Percentiles rank a stretch among this genome's conserved stretches.
Conservation (phyloP, 805 yeast species). For the Candida easanensis region DNA sequence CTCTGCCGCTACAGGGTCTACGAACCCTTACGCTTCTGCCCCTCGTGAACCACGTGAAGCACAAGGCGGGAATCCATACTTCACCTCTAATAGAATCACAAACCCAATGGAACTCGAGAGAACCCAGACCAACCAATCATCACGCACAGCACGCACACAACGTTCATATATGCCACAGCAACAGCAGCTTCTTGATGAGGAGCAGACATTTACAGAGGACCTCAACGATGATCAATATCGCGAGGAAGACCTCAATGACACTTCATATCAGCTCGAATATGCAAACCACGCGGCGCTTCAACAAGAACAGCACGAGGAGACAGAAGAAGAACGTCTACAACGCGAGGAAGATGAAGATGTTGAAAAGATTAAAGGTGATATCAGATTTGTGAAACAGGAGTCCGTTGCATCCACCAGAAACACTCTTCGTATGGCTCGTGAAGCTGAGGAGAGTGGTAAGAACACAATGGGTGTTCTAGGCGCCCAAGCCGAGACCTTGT, state of each 20-base stretch:
- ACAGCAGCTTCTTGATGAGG: conserved; percentile 7
- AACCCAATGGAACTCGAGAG: conserved; percentile 2
- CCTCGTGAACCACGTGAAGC: too few relatives aligned
- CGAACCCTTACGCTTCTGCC: too few relatives aligned
- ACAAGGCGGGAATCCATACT: too few relatives aligned
- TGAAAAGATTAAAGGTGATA: conserved; percentile 79
- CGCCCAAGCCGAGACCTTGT: conserved; percentile 84
- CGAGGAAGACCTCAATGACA: conserved; percentile 32
- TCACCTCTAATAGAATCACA: conserved; percentile 4
- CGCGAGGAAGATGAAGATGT: conserved; percentile 82
- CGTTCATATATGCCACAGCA: conserved; percentile 10
- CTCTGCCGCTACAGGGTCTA: too few relatives aligned
- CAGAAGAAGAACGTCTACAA: conserved; percentile 33
- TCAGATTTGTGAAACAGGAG: conserved; percentile 80
- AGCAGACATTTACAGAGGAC: conserved; percentile 6
- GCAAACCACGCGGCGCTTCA: conserved; percentile 31
- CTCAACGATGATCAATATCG: conserved; percentile 17
- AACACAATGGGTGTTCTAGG: conserved; percentile 92
- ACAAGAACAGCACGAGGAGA: conserved; percentile 26
- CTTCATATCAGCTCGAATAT: conserved; percentile 22
- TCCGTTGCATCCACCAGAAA: conserved; percentile 83
- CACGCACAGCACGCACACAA: conserved; percentile 8
- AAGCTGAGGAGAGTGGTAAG: conserved; percentile 70
- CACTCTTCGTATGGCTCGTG: conserved; percentile 67
- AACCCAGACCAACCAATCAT: conserved; percentile 7